These are phyloP conservation scores for Thalassiosira hispida DNA, from an alignment of 352 stramenopile species.

Conservation along the genomic window DNA sequence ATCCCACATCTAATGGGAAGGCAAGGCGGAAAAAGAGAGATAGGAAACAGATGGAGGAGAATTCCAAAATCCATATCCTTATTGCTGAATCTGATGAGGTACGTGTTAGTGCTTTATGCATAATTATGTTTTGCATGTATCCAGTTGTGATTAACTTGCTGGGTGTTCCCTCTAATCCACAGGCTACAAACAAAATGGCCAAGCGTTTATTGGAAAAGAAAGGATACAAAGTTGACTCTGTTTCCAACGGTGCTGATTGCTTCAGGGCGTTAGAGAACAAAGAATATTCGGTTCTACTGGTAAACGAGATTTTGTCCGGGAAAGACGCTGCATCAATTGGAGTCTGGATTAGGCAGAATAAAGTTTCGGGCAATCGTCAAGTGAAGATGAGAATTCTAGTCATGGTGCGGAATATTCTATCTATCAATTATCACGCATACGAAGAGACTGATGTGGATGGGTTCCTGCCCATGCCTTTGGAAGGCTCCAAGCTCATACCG, in stretches of 20 bases:
- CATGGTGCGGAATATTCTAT: constrained; percentile 37
- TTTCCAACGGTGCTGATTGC: constrained; percentile 82
- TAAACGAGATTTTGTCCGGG: constrained; percentile 84
- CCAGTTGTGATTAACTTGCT: constrained; percentile 12
- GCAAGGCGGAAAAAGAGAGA: constrained; percentile 49
- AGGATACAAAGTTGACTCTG: constrained; percentile 79
- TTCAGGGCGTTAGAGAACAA: constrained; percentile 49
- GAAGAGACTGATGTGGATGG: constrained; percentile 39
- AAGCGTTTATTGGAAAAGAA: constrained; percentile 61
- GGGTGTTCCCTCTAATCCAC: constrained; percentile 2
- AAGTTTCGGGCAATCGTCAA: constrained; percentile 80
- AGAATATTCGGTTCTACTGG: constrained; percentile 88
- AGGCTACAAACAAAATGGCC: constrained; percentile 51
- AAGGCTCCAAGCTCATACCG: constrained; percentile 47
- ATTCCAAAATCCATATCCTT: constrained; percentile 50
- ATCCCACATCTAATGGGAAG: constrained; percentile 17
- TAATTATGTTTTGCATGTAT: constrained; percentile 57
- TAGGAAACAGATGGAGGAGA: constrained; percentile 48
- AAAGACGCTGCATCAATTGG: constrained; percentile 87
- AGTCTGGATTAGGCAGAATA: constrained; percentile 85
- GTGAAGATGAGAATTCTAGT: constrained; percentile 53
- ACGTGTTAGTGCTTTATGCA: constrained; percentile 57
- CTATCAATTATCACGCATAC: constrained; percentile 51
- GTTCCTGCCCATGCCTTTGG: constrained; percentile 44
- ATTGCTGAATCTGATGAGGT: constrained; percentile 58